Percentiles rank a stretch among this genome's conserved stretches.
Evolutionary conservation across 2,329 filamentous ascomycete species (phyloP).

Genomic region (Alternaria gansuensis): DNA sequence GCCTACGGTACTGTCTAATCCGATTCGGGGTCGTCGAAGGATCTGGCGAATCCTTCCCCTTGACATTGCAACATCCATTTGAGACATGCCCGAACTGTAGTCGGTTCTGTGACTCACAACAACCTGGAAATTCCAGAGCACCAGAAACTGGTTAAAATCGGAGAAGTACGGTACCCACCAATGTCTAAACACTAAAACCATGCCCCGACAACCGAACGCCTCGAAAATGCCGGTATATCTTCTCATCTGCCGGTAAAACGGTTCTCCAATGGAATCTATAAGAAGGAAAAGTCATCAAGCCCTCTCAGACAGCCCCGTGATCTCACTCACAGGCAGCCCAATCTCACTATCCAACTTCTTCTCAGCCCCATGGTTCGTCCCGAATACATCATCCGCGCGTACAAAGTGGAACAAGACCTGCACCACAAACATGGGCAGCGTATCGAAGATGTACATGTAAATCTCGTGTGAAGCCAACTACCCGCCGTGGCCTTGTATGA

Average conservation of each 20-base stretch:
- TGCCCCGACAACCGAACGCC: not conserved
- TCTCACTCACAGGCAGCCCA: not conserved
- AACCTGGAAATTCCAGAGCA: not conserved
- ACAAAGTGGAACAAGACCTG: conserved; percentile 49
- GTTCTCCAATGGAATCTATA: not conserved
- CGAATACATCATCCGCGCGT: conserved; percentile 31
- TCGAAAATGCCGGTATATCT: not conserved
- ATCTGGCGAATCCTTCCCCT: not conserved
- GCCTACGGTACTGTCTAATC: not conserved
- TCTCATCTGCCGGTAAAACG: not conserved
- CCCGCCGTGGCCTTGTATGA: conserved; percentile 56
- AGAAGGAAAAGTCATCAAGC: not conserved
- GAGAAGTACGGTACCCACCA: not conserved
- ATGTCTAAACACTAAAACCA: not conserved
- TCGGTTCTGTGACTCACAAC: not conserved
- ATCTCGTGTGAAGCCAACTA: conserved; percentile 56
- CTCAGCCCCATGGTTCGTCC: conserved; percentile 13
- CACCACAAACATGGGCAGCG: conserved; percentile 54
- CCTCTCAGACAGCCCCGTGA: not conserved
- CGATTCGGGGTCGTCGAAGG: not conserved
- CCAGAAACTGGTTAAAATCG: not conserved
- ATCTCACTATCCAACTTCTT: conserved; percentile 14
- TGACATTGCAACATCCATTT: not conserved
- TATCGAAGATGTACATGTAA: conserved; percentile 59
- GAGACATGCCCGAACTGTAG: not conserved